phyloP scores from a whole-genome alignment of 352 stramenopile species.

The Pythium brachiatum region DNA sequence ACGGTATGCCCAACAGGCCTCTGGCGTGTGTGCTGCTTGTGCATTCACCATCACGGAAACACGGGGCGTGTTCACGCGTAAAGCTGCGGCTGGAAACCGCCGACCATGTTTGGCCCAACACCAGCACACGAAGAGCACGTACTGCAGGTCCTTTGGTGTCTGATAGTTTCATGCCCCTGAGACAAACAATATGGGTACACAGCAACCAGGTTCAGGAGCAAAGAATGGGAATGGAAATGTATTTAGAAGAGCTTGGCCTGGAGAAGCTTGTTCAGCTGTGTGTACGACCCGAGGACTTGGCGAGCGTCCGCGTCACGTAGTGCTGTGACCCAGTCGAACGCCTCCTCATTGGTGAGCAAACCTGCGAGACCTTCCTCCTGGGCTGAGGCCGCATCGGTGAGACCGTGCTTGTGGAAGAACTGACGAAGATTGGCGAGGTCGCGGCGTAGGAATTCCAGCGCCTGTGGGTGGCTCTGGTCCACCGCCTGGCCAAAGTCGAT shows the following conservation, averaged over 20 bases:
- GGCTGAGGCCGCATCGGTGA: neutral
- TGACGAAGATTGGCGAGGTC: slow-evolving; percentile 73
- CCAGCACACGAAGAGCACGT: neutral
- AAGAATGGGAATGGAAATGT: neutral
- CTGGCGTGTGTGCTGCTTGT: neutral
- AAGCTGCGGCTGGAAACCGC: neutral
- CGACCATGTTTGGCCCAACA: neutral
- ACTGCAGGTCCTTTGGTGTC: neutral
- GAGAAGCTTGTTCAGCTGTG: slow-evolving; percentile 1
- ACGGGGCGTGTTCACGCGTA: neutral
- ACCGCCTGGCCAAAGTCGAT: slow-evolving; percentile 93
- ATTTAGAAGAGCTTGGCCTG: slow-evolving; percentile 3
- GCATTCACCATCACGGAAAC: neutral
- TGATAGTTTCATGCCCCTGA: neutral
- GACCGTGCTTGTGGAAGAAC: slow-evolving; percentile 72
- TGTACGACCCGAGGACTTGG: neutral
- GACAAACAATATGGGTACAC: neutral
- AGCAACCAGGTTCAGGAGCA: too few relatives aligned
- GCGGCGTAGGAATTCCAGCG: slow-evolving; percentile 55
- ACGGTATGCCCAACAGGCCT: too few relatives aligned
- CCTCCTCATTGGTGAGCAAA: slow-evolving; percentile 7
- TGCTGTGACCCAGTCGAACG: slow-evolving; percentile 13
- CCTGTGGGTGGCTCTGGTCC: slow-evolving; percentile 73
- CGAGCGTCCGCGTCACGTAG: neutral
- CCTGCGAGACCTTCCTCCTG: neutral